These are phyloP conservation scores for Didymella exigua DNA, from an alignment of 2,329 filamentous ascomycete genomes.

Conservation along the genomic window DNA sequence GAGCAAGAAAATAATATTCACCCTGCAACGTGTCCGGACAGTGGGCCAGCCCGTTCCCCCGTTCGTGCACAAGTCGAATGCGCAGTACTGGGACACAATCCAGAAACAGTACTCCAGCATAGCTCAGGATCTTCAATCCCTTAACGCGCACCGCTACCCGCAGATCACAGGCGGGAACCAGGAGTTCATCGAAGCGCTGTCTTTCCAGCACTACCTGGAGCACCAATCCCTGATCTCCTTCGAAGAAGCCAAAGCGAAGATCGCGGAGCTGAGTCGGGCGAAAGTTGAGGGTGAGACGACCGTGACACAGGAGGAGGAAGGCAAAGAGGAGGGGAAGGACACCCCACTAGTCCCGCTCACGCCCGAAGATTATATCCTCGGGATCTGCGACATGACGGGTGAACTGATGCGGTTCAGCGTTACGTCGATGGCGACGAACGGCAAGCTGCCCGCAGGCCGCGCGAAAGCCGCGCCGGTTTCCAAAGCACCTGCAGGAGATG, in stretches of 20 bases:
- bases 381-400: constrained; percentile 90
- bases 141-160: constrained; percentile 84
- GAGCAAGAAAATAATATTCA: constrained; percentile 96
- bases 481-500: constrained; percentile 22
- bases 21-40: constrained; percentile 74
- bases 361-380: constrained; percentile 84
- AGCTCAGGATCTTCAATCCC: constrained; percentile 72
- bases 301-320: neutral
- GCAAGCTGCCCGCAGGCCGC: constrained; percentile 54
- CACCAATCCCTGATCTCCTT: constrained; percentile 75
- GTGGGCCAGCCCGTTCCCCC: constrained; percentile 66
- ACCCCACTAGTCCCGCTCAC: constrained; percentile 64
- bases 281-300: neutral
- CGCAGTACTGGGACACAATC: constrained; percentile 73
- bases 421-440: constrained; percentile 79
- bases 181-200: constrained; percentile 90
- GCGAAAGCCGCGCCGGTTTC: constrained; percentile 22
- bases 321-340: neutral
- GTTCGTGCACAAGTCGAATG: constrained; percentile 72
- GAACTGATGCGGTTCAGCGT: constrained; percentile 98
- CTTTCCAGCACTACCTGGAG: constrained; percentile 85
- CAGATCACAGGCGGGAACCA: constrained; percentile 80
- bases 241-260: constrained; percentile 58
- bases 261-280: constrained; percentile 43
- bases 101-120: constrained; percentile 69